Conservation (phyloP, 2,329 filamentous ascomycete species). For the Xylaria sp. region DNA sequence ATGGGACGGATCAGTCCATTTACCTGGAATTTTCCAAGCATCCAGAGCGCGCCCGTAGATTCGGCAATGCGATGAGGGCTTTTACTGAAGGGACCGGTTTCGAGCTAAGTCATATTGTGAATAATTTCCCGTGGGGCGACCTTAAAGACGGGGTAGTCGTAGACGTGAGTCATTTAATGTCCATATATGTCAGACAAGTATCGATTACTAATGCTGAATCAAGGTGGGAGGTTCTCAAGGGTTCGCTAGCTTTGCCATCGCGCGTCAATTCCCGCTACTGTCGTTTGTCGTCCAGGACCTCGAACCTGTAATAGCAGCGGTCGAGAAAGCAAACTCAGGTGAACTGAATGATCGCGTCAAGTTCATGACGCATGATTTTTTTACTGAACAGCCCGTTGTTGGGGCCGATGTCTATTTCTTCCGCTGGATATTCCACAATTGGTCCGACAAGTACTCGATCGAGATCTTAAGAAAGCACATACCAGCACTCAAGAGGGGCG, state of each 20-base stretch:
- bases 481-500: constrained; percentile 36
- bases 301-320: constrained; percentile 22
- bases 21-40: constrained; percentile 29
- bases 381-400: constrained; percentile 12
- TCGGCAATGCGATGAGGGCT: constrained; percentile 32
- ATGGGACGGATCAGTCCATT: constrained; percentile 28
- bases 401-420: constrained; percentile 25
- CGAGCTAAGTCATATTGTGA: constrained; percentile 25
- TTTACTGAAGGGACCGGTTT: constrained; percentile 31
- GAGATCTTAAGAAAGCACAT: constrained; percentile 18
- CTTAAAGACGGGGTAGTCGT: constrained; percentile 19
- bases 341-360: constrained; percentile 12
- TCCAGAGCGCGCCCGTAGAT: constrained; percentile 31
- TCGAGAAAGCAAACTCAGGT: constrained; percentile 3
- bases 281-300: constrained; percentile 40
- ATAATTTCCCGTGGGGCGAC: constrained; percentile 30
- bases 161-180: constrained; percentile 23
- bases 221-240: constrained; percentile 32
- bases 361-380: constrained; percentile 22
- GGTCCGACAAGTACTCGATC: constrained; percentile 24
- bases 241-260: constrained; percentile 23
- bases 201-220: not conserved
- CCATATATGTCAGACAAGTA: not conserved
- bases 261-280: constrained; percentile 13
- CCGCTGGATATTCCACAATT: constrained; percentile 28